Conservation (phyloP, 2,329 filamentous ascomycete species). For the Tympanopsis confertula region DNA sequence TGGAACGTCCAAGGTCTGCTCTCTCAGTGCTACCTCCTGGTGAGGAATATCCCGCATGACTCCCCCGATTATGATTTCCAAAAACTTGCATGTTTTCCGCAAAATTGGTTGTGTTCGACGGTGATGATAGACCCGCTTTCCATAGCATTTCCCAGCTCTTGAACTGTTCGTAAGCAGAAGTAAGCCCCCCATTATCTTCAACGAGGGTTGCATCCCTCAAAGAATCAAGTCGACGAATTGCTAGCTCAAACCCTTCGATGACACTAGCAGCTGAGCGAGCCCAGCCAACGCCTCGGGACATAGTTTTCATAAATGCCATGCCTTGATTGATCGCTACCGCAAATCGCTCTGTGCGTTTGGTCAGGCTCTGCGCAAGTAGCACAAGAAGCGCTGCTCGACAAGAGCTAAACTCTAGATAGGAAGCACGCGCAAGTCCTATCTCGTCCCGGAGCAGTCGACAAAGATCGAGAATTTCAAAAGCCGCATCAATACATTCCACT, state of each 20-base stretch:
- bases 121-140: slow-evolving; percentile 12
- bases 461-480: slow-evolving; percentile 34
- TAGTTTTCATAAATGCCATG: slow-evolving; percentile 36
- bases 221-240: slow-evolving; percentile 30
- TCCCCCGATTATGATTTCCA: too few relatives aligned
- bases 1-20: too few relatives aligned
- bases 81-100: too few relatives aligned
- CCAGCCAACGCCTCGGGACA: slow-evolving; percentile 38
- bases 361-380: slow-evolving; percentile 23
- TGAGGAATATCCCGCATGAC: too few relatives aligned
- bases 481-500: slow-evolving; percentile 38
- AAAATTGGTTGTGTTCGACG: too few relatives aligned
- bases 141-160: slow-evolving; percentile 39
- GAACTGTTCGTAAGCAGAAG: slow-evolving; percentile 36
- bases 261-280: slow-evolving; percentile 39
- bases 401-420: slow-evolving; percentile 43
- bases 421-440: slow-evolving; percentile 39
- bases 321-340: slow-evolving; percentile 33
- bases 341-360: slow-evolving; percentile 25
- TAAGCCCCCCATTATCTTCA: slow-evolving; percentile 14
- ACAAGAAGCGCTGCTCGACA: slow-evolving; percentile 41
- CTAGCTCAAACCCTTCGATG: slow-evolving; percentile 37
- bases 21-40: too few relatives aligned
- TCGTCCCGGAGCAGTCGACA: slow-evolving; percentile 34
- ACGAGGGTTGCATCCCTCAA: slow-evolving; percentile 9